phyloP scores from a whole-genome alignment of 2,329 filamentous ascomycete species.

The Claviceps digitariae region DNA sequence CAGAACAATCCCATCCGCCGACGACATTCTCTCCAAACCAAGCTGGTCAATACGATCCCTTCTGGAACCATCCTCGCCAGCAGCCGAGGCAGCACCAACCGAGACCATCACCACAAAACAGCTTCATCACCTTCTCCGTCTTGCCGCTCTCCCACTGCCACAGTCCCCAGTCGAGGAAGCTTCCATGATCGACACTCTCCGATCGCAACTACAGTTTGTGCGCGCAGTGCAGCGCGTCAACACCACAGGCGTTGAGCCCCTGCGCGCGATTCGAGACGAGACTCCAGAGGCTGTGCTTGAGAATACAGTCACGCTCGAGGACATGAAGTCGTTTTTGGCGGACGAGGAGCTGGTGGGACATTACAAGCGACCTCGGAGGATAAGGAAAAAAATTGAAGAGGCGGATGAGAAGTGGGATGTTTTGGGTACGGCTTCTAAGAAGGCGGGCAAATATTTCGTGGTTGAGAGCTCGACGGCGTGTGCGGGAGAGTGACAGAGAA shows the following conservation, averaged over 20 bases:
- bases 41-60: slow-evolving; percentile 76
- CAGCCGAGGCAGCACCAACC: slow-evolving; percentile 11
- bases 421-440: slow-evolving; percentile 50
- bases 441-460: slow-evolving; percentile 60
- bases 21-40: slow-evolving; percentile 51
- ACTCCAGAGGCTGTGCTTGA: slow-evolving; percentile 47
- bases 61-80: slow-evolving; percentile 9
- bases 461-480: slow-evolving; percentile 47
- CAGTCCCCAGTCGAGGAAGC: slow-evolving; percentile 46
- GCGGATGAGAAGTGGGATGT: slow-evolving; percentile 56
- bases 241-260: slow-evolving; percentile 56
- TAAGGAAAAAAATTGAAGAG: slow-evolving; percentile 20
- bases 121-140: slow-evolving; percentile 71
- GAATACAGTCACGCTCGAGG: slow-evolving; percentile 43
- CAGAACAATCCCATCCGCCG: slow-evolving; percentile 9
- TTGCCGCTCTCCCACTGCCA: slow-evolving; percentile 75
- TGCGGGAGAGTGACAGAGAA: slow-evolving; percentile 3
- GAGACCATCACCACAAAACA: slow-evolving; percentile 48
- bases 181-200: slow-evolving; percentile 59
- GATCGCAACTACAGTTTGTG: slow-evolving; percentile 84
- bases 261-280: slow-evolving; percentile 73
- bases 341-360: slow-evolving; percentile 50
- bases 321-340: slow-evolving; percentile 40
- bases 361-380: slow-evolving; percentile 29
- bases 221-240: slow-evolving; percentile 69